Evolutionary conservation across 495 filamentous ascomycete genomes (phyloP).

Genomic region (Podospora sp.): DNA sequence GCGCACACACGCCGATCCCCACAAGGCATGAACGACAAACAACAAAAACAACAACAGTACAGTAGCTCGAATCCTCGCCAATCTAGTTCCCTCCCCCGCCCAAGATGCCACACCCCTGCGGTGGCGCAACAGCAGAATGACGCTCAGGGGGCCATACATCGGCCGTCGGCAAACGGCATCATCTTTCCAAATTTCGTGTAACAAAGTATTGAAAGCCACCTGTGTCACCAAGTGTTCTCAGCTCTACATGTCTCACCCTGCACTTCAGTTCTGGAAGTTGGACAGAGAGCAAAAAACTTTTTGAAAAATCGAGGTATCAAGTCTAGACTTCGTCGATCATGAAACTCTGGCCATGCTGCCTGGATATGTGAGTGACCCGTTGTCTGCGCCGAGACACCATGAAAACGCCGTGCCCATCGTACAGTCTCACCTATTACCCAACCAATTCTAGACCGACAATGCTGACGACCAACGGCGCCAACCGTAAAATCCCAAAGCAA

Average conservation of each 20-base stretch:
- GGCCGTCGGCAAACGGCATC: neutral
- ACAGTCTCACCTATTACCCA: neutral
- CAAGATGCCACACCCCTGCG: neutral
- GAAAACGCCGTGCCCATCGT: neutral
- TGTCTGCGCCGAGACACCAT: neutral
- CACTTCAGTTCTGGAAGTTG: neutral
- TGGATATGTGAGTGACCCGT: neutral
- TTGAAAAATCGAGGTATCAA: neutral
- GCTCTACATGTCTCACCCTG: neutral
- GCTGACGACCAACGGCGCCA: neutral
- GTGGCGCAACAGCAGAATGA: neutral
- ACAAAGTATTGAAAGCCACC: neutral
- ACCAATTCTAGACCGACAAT: neutral
- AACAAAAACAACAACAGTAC: neutral
- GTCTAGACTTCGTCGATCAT: neutral
- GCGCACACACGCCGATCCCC: neutral
- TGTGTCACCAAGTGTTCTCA: neutral
- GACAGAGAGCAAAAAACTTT: neutral
- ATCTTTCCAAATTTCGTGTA: neutral
- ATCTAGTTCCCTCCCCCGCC: neutral
- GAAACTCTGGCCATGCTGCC: neutral
- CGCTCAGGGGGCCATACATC: neutral
- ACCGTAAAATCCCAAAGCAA: neutral
- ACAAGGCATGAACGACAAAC: neutral
- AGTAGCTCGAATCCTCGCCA: neutral